Conservation (phyloP, 495 filamentous ascomycete species). For the Neurospora tetraspora region DNA sequence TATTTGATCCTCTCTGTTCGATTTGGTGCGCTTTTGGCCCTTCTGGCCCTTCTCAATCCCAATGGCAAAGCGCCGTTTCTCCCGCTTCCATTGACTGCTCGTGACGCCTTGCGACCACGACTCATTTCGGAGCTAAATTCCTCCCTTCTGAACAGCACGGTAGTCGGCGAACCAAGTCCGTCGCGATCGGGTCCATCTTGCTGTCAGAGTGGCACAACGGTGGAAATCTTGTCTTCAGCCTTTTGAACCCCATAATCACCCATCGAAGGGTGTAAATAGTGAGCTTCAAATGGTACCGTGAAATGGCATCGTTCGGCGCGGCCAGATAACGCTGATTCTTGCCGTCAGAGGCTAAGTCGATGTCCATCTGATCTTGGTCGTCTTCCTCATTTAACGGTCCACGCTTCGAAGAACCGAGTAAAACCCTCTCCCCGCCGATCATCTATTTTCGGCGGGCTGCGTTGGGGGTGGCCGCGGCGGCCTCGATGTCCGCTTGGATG, state of each 20-base stretch:
- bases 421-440: background rate
- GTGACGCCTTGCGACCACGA: background rate
- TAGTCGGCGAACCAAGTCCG: background rate
- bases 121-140: background rate
- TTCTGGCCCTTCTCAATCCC: background rate
- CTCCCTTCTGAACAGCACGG: background rate
- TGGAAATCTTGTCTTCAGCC: background rate
- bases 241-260: background rate
- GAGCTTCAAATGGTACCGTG: background rate
- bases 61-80: background rate
- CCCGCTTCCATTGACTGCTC: background rate
- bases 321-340: background rate
- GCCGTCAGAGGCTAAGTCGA: background rate
- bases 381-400: background rate
- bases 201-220: background rate
- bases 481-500: background rate
- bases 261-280: background rate
- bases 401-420: background rate
- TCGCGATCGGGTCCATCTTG: background rate
- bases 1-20: background rate
- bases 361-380: background rate
- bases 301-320: background rate
- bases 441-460: background rate
- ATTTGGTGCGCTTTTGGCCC: background rate
- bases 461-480: background rate